Evolutionary conservation across 306 rosid species (phyloP), one percentile per base, ranked within the genome.

Genomic region (Cucurbita moschata): DNA sequence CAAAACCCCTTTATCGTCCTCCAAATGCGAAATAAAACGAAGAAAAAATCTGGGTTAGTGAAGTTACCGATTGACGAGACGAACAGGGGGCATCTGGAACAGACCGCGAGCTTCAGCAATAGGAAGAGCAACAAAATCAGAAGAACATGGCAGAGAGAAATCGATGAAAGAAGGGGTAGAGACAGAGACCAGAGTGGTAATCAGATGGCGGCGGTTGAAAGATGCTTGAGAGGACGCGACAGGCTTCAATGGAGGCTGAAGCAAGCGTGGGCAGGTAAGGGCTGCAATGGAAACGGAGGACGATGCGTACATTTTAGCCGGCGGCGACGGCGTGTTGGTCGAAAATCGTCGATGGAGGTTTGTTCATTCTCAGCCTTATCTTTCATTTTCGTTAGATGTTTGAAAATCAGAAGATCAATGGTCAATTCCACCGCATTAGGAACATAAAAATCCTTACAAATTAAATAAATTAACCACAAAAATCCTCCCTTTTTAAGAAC

Each of bases 81-180:
- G 73, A 60, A 71, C 19, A 12, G 87, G 87, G 61, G 87, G 87
- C 85, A 81, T 84, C 65, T 76, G 87, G 69, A 84, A 79, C 54
- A 84, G 85, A 23, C 87, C 87, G 0, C 85, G 85, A 55, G 87
- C 85, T 49, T 42, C 68, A 10, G 81, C 84, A 3, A 30, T 3
- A 30, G 35, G 35, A 30, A 30, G 4, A 30, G 35, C 35, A 9
- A 12, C 58, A 62, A 39, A 47, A 65, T 61, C 43, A 38, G 78
- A 72, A 72, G 77, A 39, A 76, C 6, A 46, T 10, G 57, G 58
- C 26, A 44, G 13, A n/a, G 49, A 10, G 47, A 67, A 51, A 71
- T 58, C 70, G 0, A 72, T 39, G 13, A 73, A 74, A 13, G 62
- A 71, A 44, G 77, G 14, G 4, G 70, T 47, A 72, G 81, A 61